These are phyloP conservation scores for Angomonas ambiguus DNA, from an alignment of 208 protist species.

Conservation along the genomic window DNA sequence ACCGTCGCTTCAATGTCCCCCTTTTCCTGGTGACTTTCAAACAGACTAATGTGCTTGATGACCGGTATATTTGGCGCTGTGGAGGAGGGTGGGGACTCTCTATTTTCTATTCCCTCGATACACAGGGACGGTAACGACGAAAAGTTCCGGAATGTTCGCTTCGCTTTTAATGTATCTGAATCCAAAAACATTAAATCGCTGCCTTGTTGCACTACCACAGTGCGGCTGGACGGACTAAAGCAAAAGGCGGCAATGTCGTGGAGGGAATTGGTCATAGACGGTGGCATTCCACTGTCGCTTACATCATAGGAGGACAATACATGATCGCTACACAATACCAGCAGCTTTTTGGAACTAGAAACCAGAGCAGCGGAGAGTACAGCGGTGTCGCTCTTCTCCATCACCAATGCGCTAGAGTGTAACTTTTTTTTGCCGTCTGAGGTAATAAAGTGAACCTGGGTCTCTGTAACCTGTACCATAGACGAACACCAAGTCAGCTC, in stretches of 20 bases:
- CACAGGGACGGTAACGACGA: constrained; percentile 40
- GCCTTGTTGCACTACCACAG: constrained; percentile 32
- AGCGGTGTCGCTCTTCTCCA: not conserved
- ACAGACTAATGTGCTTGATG: constrained; percentile 57
- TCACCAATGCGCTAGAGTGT: constrained; percentile 19
- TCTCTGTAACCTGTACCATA: constrained; percentile 75
- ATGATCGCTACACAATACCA: constrained; percentile 4
- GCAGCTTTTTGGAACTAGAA: not conserved
- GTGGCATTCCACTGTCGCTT: not conserved
- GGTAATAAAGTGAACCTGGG: constrained; percentile 58
- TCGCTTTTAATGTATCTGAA: constrained; percentile 4
- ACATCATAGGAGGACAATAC: not conserved
- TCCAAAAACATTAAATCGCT: constrained; percentile 40
- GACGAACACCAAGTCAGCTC: constrained; percentile 35
- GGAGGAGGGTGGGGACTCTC: constrained; percentile 26
- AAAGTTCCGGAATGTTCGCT: constrained; percentile 41
- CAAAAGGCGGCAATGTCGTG: constrained; percentile 33
- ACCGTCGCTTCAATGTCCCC: constrained; percentile 23
- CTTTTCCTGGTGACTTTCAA: constrained; percentile 23
- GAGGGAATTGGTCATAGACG: constrained; percentile 1
- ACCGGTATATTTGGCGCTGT: constrained; percentile 10
- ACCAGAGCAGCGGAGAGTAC: constrained; percentile 9
- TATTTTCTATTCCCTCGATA: constrained; percentile 27
- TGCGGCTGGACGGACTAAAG: constrained; percentile 21
- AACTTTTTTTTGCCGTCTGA: constrained; percentile 44